A percentile compares a stretch with the other conserved stretches of the same genome.
phyloP scores from a whole-genome alignment of 768 basidiomycete genomes.

The Coprinopsis cinerea region DNA sequence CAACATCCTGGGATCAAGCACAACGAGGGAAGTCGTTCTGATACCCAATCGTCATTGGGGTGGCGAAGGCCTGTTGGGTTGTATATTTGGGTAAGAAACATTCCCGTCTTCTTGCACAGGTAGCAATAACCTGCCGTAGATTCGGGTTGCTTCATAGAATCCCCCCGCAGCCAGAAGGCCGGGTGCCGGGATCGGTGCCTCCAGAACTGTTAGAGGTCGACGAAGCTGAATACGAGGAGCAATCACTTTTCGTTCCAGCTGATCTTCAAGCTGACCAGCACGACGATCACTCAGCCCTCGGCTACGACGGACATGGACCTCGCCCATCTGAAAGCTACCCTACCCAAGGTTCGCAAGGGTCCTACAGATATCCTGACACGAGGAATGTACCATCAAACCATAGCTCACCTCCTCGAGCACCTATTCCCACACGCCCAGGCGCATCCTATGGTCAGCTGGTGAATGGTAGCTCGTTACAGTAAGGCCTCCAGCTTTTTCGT shows the following conservation, averaged over 20 bases:
- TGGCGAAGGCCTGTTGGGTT: slow-evolving; percentile 91
- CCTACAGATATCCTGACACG: background rate
- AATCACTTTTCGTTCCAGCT: slow-evolving; percentile 70
- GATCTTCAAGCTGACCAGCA: slow-evolving; percentile 30
- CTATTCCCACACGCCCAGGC: slow-evolving; percentile 3
- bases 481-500: background rate
- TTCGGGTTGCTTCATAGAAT: slow-evolving; percentile 93
- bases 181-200: slow-evolving; percentile 50
- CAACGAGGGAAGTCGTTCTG: slow-evolving; percentile 86
- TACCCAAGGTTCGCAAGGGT: background rate
- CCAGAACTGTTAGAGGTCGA: slow-evolving; percentile 46
- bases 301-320: background rate
- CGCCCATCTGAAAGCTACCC: background rate
- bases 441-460: background rate
- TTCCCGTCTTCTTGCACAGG: background rate
- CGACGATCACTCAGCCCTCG: background rate
- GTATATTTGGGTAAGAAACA: slow-evolving; percentile 76
- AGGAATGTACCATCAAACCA: background rate
- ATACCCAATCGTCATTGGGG: slow-evolving; percentile 98
- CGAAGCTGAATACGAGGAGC: slow-evolving; percentile 51
- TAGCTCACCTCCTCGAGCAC: background rate
- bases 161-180: slow-evolving; percentile 66
- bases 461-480: background rate
- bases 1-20: slow-evolving; percentile 39
- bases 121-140: slow-evolving; percentile 30